Evolutionary conservation across 1,284 basidiomycete genomes (phyloP).

Genomic region (Pholiota adiposa): DNA sequence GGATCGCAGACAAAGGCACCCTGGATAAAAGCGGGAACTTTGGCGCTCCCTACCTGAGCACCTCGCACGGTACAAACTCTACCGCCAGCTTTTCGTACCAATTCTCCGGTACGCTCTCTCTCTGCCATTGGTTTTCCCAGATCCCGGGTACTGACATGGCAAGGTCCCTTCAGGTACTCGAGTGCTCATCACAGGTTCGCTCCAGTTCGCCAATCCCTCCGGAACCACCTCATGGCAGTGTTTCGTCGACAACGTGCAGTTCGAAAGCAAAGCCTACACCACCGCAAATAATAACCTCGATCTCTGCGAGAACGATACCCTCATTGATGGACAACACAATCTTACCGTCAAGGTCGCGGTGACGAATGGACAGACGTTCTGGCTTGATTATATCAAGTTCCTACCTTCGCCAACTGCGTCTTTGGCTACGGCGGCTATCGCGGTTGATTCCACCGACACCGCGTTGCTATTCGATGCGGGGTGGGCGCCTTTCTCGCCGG

Average conservation of each 20-base stretch:
- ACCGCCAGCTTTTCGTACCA: constrained; percentile 23
- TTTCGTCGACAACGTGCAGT: not conserved
- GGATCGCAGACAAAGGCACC: constrained; percentile 21
- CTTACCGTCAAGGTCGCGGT: not conserved
- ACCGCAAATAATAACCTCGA: not conserved
- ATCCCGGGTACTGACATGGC: not conserved
- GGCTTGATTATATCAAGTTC: constrained; percentile 7
- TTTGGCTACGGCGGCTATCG: not conserved
- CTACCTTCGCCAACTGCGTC: not conserved
- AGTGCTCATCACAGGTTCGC: constrained; percentile 3
- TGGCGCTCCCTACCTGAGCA: constrained; percentile 25
- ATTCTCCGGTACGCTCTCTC: constrained; percentile 23
- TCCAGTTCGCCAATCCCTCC: not conserved
- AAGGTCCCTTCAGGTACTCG: not conserved
- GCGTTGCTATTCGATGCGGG: not conserved
- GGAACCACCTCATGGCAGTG: not conserved
- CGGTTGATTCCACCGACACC: not conserved
- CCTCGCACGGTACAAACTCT: constrained; percentile 25
- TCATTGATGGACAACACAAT: not conserved
- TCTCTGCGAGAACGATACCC: not conserved
- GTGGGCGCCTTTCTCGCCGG: constrained; percentile 2
- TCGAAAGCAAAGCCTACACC: not conserved
- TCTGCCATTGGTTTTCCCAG: not conserved
- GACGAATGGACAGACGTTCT: not conserved
- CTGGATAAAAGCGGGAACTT: constrained; percentile 24